Conservation (phyloP, 73 alveolate genomes). For the Paramecium pentaurelia region DNA sequence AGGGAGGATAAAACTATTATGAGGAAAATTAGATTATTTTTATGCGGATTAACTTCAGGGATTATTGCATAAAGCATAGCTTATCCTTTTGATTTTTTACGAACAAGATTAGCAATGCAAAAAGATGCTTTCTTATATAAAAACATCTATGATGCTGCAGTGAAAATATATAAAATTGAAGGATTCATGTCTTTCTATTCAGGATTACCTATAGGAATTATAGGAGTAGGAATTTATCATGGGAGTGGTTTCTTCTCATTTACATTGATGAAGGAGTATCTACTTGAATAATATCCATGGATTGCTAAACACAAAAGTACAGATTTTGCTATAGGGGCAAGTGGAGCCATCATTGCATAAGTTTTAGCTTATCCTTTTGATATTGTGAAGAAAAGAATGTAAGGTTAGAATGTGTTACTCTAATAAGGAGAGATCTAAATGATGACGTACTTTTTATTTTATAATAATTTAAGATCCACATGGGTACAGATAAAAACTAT, state of each 20-base stretch:
- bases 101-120: conserved; percentile 68
- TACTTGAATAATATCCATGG: conserved; percentile 11
- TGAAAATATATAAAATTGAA: conserved; percentile 42
- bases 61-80: conserved; percentile 36
- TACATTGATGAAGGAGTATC: conserved; percentile 29
- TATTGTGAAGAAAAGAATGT: conserved; percentile 68
- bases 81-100: conserved; percentile 59
- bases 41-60: conserved; percentile 60
- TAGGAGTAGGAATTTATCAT: conserved; percentile 59
- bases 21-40: neutral
- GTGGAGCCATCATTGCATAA: conserved; percentile 61
- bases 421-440: conserved; percentile 43
- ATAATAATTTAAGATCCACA: conserved; percentile 9
- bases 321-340: conserved; percentile 62
- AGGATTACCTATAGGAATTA: conserved; percentile 58
- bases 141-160: conserved; percentile 56
- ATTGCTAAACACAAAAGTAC: conserved; percentile 1
- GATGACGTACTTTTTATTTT: conserved; percentile 26
- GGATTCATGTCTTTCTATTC: conserved; percentile 53
- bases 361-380: conserved; percentile 67
- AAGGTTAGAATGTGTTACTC: conserved; percentile 52
- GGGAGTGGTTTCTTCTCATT: conserved; percentile 59
- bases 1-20: neutral
- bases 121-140: conserved; percentile 56
- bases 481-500: neutral